These are phyloP conservation scores for Coemansia sp. DNA, from an alignment of 192 early-diverging fungal genomes.

Conservation along the genomic window DNA sequence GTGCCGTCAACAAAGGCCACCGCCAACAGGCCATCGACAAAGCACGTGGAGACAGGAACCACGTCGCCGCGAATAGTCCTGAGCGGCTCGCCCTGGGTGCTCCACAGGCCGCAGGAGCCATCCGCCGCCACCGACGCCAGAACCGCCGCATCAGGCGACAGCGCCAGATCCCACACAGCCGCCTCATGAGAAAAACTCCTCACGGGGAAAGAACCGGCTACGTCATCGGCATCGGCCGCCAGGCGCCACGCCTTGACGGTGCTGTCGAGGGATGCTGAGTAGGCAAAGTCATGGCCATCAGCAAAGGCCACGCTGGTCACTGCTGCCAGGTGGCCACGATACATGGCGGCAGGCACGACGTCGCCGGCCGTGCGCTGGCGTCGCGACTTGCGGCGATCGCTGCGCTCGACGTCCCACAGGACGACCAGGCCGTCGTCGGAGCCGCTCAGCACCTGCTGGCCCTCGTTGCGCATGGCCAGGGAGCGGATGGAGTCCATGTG, in stretches of 20 bases:
- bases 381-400: constrained; percentile 6
- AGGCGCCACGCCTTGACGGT: constrained; percentile 35
- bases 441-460: constrained; percentile 28
- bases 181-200: constrained; percentile 29
- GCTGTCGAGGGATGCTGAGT: constrained; percentile 46
- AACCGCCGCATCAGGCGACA: constrained; percentile 7
- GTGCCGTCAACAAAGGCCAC: constrained; percentile 21
- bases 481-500: constrained; percentile 46
- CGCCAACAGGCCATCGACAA: constrained; percentile 17
- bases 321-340: constrained; percentile 43
- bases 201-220: constrained; percentile 17
- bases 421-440: constrained; percentile 43
- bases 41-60: constrained; percentile 12
- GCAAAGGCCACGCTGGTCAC: constrained; percentile 31
- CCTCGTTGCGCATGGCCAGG: constrained; percentile 1
- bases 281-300: constrained; percentile 14
- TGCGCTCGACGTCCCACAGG: constrained; percentile 37
- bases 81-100: not conserved
- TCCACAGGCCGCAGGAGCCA: constrained; percentile 36
- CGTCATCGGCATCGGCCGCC: not conserved
- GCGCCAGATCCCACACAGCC: constrained; percentile 47
- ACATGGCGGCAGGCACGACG: constrained; percentile 13
- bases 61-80: not conserved
- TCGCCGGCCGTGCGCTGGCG: constrained; percentile 3
- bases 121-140: constrained; percentile 49